Evolutionary conservation across 2,329 filamentous ascomycete genomes (phyloP).

Genomic region (Colletotrichum abscissum): DNA sequence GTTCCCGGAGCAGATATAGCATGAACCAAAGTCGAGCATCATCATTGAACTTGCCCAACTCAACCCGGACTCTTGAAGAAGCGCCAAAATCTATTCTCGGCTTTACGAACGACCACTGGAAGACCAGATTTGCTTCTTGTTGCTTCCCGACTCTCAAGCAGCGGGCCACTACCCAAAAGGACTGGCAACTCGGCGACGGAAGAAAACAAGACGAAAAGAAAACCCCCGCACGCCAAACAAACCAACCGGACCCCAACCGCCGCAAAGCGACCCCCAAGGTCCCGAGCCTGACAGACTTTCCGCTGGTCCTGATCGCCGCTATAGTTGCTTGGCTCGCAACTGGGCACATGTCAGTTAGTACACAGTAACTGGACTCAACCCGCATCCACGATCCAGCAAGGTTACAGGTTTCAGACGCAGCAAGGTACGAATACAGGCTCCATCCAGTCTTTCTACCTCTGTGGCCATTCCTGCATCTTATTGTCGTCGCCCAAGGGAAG

Average conservation of each 20-base stretch:
- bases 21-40: background rate
- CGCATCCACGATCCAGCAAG: background rate
- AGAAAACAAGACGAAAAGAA: constrained; percentile 16
- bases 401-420: background rate
- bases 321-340: constrained; percentile 3
- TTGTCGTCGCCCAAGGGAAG: constrained; percentile 19
- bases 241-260: constrained; percentile 3
- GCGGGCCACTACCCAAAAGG: background rate
- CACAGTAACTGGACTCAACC: background rate
- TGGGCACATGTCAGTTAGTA: constrained; percentile 24
- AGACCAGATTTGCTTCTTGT: background rate
- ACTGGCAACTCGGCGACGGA: constrained; percentile 6
- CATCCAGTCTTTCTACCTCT: background rate
- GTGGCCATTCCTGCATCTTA: background rate
- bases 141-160: background rate
- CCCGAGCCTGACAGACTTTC: constrained; percentile 15
- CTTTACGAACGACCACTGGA: too few species aligned
- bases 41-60: background rate
- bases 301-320: constrained; percentile 24
- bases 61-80: background rate
- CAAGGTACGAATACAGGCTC: background rate
- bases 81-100: background rate
- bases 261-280: background rate
- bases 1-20: background rate
- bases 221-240: background rate